Evolutionary conservation across 257 asterid species (phyloP).

Genomic region (Solanum paucissectum): DNA sequence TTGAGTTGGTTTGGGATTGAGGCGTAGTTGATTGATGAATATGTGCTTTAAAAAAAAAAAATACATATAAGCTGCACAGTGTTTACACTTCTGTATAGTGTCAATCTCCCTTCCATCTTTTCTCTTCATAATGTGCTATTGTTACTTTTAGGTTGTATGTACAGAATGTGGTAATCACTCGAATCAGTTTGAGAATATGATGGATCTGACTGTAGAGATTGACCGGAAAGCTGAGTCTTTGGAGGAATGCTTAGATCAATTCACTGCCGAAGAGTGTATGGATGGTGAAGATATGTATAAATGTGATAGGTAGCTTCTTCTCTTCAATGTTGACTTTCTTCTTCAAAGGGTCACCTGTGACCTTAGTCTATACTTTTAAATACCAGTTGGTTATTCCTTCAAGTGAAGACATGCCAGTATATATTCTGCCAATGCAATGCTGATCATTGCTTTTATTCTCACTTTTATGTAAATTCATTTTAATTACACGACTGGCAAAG

Average conservation of each 20-base stretch:
- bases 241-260: conserved; percentile 95
- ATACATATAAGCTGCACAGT: background rate
- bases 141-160: conserved; percentile 60
- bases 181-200: conserved; percentile 83
- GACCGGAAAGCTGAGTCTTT: conserved; percentile 83
- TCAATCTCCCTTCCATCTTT: background rate
- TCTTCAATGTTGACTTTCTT: background rate
- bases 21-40: background rate
- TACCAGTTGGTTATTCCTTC: background rate
- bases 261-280: conserved; percentile 77
- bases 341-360: background rate
- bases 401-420: background rate
- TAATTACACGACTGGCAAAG: background rate
- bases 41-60: background rate
- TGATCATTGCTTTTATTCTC: background rate
- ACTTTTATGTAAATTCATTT: background rate
- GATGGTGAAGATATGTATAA: conserved; percentile 97
- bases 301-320: conserved; percentile 67
- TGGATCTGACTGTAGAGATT: conserved; percentile 98
- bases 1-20: background rate
- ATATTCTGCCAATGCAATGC: background rate
- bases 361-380: background rate
- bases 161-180: conserved; percentile 70
- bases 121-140: background rate
- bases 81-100: background rate